Base-by-base conservation (phyloP, 1,284 basidiomycete species). In the Lignosus rhinocerotis region DNA sequence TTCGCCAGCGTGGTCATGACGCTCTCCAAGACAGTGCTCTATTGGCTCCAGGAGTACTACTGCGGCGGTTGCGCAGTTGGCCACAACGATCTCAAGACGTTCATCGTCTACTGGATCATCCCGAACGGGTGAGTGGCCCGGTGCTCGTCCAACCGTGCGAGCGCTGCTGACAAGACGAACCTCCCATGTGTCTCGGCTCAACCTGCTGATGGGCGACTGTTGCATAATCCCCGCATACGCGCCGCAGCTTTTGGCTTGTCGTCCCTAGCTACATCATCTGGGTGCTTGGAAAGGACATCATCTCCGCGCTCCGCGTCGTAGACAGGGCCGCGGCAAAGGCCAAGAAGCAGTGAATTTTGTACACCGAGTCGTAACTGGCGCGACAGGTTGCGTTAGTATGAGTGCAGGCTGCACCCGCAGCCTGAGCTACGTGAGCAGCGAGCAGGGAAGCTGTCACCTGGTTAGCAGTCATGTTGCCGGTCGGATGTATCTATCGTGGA, bases 1-100 rank as follows among this genome's bases (percentile, higher is more conserved):
- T 89, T 96, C 67, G 77, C 83, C 11, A 79, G 84, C 0, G 86
- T 82, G 1, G 71, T 82, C 11, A 88, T 94, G 87, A 96, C 94
- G 0, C 75, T 93, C 30, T 84, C 85, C 59, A 96, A 96, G 78
- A 96, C 94, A 0, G 72, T 86, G 5, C 79, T 96, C n/a, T 96
- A 95, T 73, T 85, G 84, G 80, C 70, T 80, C 7, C 87, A 92
- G 69, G 92, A 94, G 72, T 87, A 86, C 69, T 91, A 78, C 67
- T 91, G 89, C 70, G 78, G 78, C 19, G 81, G 77, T 25, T 94
- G 92, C 70, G 80, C 84, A 30, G 77, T 87, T 14, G 91, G 91
- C 4, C 94, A 96, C 71, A 96, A 96, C 70, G 69, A 77, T 36
- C 60, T 75, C 30, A 65, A 70, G 58, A 80, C 80, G 34, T 71